A percentile compares a stretch with the other conserved stretches of the same genome.
Evolutionary conservation across 164 flowering plant species (phyloP).

Genomic region (Aristolochia contorta): DNA sequence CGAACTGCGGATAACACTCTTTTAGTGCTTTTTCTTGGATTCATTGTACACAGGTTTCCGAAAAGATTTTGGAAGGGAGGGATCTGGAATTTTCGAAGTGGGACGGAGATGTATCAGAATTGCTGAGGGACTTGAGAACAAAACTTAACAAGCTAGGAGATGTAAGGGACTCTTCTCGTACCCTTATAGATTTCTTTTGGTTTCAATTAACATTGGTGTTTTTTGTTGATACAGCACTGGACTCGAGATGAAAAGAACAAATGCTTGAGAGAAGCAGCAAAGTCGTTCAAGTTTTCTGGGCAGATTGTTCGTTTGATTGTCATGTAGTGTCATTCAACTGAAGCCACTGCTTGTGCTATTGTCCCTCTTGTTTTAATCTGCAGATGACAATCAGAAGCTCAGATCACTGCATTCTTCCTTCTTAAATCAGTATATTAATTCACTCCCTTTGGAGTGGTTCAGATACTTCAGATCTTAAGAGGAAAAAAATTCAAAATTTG

Average conservation of each 20-base stretch:
- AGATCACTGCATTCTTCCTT: too few relatives aligned
- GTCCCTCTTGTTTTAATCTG: too few relatives aligned
- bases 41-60: conserved; percentile 41
- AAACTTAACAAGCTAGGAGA: conserved; percentile 83
- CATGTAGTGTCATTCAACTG: too few relatives aligned
- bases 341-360: too few relatives aligned
- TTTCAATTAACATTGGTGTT: background rate
- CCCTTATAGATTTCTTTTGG: background rate
- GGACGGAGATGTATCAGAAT: conserved; percentile 57
- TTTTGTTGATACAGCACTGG: conserved; percentile 57
- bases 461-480: too few relatives aligned
- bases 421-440: too few relatives aligned
- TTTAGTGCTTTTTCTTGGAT: background rate
- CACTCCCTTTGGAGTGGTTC: too few relatives aligned
- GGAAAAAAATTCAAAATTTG: too few relatives aligned
- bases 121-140: conserved; percentile 56
- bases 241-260: conserved; percentile 66
- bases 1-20: background rate
- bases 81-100: conserved; percentile 72
- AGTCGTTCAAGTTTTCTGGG: conserved; percentile 62
- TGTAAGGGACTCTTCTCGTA: conserved; percentile 28
- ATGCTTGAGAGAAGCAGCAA: conserved; percentile 77
- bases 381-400: too few relatives aligned
- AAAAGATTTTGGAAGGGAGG: conserved; percentile 52
- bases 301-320: conserved; percentile 80